Base-by-base conservation (phyloP, 305 asterid species). In the Fraxinus sp. region DNA sequence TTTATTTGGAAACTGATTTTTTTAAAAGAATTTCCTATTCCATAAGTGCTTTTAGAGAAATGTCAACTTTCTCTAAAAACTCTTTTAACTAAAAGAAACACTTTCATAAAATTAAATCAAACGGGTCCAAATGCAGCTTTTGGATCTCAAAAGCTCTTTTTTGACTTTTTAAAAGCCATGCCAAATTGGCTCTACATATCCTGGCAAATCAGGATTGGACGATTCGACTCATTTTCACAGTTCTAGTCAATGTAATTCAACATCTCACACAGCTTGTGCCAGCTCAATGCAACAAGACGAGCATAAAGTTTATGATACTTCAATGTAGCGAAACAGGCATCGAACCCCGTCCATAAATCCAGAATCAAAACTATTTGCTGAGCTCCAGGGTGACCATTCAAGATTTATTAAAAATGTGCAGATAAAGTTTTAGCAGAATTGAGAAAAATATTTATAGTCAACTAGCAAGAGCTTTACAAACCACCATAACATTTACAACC, bases 401-500 rank as follows among this genome's bases (percentile, higher is more conserved):
- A n/a, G 26, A 55, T 46, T 46, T 46, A 46, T 46, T 46, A 46
- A 46, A 46, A 46, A 57, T 57, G 26, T 18, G 11, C 68, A 18
- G 28, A 18, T 57, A 18, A 57, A 57, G 10, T 18, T 2, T 57
- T 16, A 16, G 9, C 8, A 16, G 62, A 52, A 22, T 52, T 52
- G 62, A 52, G 8, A 52, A 52, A 46, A 52, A 52, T 52, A 52
- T 4, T 16, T 13, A 52, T n/a, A n/a, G 22, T 64, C 72, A 24
- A 24, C 24, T 9, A 64, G 16, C 33, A 24, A 3, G 26, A 64
- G 35, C 72, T 24, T 64, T 64, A 64, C 75, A 30, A 80, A 5
- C 68, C 44, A 28, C 18, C 18, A 37, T 62, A 2, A 6, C 62
- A 85, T 44, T 36, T 35, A 46, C 83, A 78, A 35, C 81, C 78